These are phyloP conservation scores for Alternaria consortialis DNA, from an alignment of 2,329 filamentous ascomycete genomes.

Conservation along the genomic window DNA sequence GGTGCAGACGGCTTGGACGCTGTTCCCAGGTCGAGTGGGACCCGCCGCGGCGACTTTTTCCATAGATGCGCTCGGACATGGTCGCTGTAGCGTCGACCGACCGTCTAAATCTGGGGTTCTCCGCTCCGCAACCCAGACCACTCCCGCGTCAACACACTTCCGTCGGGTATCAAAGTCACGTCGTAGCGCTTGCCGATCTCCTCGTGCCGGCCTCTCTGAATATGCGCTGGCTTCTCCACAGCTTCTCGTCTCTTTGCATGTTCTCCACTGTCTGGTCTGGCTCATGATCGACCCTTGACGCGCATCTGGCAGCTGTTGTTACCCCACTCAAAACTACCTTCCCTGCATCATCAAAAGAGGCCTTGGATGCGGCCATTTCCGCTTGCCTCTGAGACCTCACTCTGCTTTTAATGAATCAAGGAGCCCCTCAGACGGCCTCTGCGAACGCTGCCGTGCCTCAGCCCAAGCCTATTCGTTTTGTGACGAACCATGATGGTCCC, in stretches of 20 bases:
- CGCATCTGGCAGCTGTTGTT: constrained; percentile 13
- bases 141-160: constrained; percentile 7
- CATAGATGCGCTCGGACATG: constrained; percentile 3
- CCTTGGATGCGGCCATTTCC: constrained; percentile 19
- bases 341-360: constrained; percentile 11
- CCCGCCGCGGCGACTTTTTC: constrained; percentile 13
- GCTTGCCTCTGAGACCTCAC: constrained; percentile 18
- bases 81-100: not conserved
- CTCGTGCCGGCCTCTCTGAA: constrained; percentile 21
- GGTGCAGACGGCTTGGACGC: not conserved
- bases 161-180: constrained; percentile 4
- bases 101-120: constrained; percentile 20
- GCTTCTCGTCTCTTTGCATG: constrained; percentile 19
- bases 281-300: constrained; percentile 18
- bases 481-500: constrained; percentile 54
- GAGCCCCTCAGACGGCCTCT: constrained; percentile 36
- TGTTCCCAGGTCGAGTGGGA: not conserved
- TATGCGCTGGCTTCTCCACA: constrained; percentile 32
- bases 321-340: constrained; percentile 23
- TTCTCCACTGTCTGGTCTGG: constrained; percentile 23
- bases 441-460: constrained; percentile 41
- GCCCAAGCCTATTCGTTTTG: constrained; percentile 53
- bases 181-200: constrained; percentile 17
- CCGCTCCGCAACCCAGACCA: constrained; percentile 15
- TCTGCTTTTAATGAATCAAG: constrained; percentile 47